phyloP scores from a whole-genome alignment of 352 stramenopile species.

The Globisporangium megalacanthum region DNA sequence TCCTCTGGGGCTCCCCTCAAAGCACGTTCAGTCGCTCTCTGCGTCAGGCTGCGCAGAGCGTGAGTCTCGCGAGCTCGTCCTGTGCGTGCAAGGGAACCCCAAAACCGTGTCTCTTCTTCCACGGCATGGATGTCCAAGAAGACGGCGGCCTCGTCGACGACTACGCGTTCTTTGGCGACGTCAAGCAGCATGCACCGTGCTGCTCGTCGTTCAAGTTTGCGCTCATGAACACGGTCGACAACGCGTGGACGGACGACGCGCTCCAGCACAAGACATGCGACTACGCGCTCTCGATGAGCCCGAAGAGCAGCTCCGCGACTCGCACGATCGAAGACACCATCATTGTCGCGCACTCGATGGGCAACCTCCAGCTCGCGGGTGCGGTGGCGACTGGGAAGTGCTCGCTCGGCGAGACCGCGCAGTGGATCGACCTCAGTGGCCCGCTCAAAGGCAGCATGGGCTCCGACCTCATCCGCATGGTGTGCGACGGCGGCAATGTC shows the following conservation, averaged over 20 bases:
- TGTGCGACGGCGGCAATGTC: conserved; percentile 21
- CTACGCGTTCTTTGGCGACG: conserved; percentile 37
- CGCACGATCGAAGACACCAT: conserved; percentile 58
- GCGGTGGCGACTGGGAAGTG: conserved; percentile 22
- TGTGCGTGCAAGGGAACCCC: conserved; percentile 34
- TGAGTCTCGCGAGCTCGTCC: conserved; percentile 21
- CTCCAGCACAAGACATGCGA: conserved; percentile 38
- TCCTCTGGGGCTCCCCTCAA: conserved; percentile 19
- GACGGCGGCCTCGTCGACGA: conserved; percentile 31
- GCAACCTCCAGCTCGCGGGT: conserved; percentile 38
- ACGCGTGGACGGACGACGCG: conserved; percentile 32
- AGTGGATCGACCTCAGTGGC: conserved; percentile 35
- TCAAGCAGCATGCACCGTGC: conserved; percentile 47
- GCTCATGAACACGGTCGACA: conserved; percentile 36
- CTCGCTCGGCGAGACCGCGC: conserved; percentile 13
- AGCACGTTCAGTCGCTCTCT: conserved; percentile 15
- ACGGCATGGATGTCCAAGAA: conserved; percentile 31
- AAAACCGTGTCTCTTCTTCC: conserved; percentile 52
- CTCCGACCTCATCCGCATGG: conserved; percentile 33
- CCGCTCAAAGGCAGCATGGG: conserved; percentile 44
- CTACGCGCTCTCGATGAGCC: conserved; percentile 27
- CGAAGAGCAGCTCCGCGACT: conserved; percentile 22
- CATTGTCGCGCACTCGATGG: conserved; percentile 62
- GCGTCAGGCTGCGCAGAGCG: conserved; percentile 12
- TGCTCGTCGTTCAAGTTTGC: conserved; percentile 52